A percentile compares a stretch with the other conserved stretches of the same genome.
Conservation (phyloP, 139 green algal genomes). For the Chlamydomonas sphaeroides region DNA sequence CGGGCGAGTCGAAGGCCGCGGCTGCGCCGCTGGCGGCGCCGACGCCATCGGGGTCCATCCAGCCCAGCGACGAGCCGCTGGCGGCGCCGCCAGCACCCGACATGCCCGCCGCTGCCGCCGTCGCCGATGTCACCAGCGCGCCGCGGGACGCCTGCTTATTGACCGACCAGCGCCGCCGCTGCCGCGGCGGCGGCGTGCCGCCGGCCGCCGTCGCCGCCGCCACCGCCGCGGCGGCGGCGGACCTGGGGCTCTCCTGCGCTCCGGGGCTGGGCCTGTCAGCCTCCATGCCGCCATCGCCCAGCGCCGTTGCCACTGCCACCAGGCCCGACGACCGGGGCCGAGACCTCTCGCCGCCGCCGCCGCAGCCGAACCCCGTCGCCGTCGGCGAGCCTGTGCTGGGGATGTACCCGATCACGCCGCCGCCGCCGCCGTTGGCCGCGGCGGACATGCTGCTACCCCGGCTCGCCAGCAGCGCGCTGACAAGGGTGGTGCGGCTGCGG, state of each 20-base stretch:
- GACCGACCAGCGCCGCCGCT: background rate
- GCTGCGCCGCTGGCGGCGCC: too few species aligned
- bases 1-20: background rate
- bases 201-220: background rate
- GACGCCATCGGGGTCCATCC: too few species aligned
- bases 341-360: background rate
- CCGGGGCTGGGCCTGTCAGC: background rate
- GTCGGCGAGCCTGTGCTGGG: background rate
- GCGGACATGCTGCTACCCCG: conserved; percentile 13
- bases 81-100: background rate
- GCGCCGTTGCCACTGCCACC: too few species aligned
- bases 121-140: background rate
- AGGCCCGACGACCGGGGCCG: background rate
- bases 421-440: background rate
- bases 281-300: too few species aligned
- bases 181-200: background rate
- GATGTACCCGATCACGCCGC: background rate
- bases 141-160: background rate
- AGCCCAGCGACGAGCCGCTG: background rate
- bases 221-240: background rate
- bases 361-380: background rate
- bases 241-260: background rate
- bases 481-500: background rate
- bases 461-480: background rate
- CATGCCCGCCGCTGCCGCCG: background rate